phyloP scores from a whole-genome alignment of 306 rosid species.

The Cyclanthera cordifolia region DNA sequence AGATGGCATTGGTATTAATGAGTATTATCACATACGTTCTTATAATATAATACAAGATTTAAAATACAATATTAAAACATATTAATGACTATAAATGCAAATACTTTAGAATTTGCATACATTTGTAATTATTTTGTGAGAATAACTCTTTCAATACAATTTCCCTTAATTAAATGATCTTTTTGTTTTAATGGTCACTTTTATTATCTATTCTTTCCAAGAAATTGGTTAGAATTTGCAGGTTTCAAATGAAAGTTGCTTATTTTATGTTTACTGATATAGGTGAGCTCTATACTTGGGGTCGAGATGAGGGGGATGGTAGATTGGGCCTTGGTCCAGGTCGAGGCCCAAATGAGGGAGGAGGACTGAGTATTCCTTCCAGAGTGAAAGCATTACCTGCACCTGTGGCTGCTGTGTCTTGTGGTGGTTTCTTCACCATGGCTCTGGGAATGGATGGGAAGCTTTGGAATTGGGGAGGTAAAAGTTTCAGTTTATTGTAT shows the following conservation, averaged over 20 bases:
- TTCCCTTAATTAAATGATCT: neutral
- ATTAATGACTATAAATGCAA: no score
- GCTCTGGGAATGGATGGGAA: conserved; percentile 63
- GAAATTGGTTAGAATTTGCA: neutral
- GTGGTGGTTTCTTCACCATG: conserved; percentile 87
- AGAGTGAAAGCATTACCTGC: conserved; percentile 58
- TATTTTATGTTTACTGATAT: conserved; percentile 13
- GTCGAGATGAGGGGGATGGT: conserved; percentile 95
- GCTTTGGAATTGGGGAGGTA: conserved; percentile 97
- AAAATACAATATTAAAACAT: no score
- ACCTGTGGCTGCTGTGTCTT: conserved; percentile 66
- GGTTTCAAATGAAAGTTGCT: neutral
- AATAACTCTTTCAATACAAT: no score
- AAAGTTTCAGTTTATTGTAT: neutral
- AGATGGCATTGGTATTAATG: no score
- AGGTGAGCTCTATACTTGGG: conserved; percentile 92
- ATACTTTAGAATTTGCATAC: no score
- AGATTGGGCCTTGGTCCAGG: conserved; percentile 92
- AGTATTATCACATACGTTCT: no score
- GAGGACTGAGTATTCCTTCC: conserved; percentile 73
- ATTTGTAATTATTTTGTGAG: no score
- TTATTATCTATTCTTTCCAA: neutral
- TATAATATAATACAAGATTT: no score
- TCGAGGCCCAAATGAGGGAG: conserved; percentile 80
- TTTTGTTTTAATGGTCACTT: neutral